Evolutionary conservation across 805 yeast species (phyloP).

Genomic region (Myxozyma geophila): DNA sequence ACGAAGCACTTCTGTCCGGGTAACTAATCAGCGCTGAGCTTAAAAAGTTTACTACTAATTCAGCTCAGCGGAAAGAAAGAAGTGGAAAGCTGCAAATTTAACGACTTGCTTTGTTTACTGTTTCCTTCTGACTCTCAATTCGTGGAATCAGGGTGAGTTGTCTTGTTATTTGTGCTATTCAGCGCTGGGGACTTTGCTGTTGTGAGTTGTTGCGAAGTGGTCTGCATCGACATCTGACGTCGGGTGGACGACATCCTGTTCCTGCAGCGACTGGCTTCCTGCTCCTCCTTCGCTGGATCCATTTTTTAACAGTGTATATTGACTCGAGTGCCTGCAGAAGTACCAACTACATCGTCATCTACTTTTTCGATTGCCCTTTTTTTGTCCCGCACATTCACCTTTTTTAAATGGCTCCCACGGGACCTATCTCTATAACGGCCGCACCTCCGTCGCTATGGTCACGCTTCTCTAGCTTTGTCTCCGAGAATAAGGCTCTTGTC

Average conservation of each 20-base stretch:
- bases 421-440: constrained; percentile 16
- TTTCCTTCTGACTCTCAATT: too few relatives aligned
- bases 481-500: constrained; percentile 36
- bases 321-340: not conserved
- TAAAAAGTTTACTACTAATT: not conserved
- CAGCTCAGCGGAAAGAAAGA: not conserved
- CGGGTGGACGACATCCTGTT: too few relatives aligned
- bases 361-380: not conserved
- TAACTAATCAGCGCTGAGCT: not conserved
- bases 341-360: not conserved
- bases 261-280: too few relatives aligned
- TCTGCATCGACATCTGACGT: too few relatives aligned
- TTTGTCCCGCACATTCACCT: not conserved
- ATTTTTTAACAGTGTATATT: too few relatives aligned
- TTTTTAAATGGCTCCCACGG: constrained; percentile 28
- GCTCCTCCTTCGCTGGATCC: too few relatives aligned
- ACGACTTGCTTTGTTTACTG: too few relatives aligned
- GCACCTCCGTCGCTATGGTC: constrained; percentile 30
- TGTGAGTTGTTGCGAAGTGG: too few relatives aligned
- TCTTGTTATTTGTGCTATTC: too few relatives aligned
- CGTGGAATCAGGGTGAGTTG: too few relatives aligned
- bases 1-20: not conserved
- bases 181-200: too few relatives aligned
- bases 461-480: constrained; percentile 33
- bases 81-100: too few relatives aligned